Percentiles rank a stretch among this genome's conserved stretches.
phyloP scores from a whole-genome alignment of 2,329 filamentous ascomycete genomes.

The Chalaropsis ovoidea region DNA sequence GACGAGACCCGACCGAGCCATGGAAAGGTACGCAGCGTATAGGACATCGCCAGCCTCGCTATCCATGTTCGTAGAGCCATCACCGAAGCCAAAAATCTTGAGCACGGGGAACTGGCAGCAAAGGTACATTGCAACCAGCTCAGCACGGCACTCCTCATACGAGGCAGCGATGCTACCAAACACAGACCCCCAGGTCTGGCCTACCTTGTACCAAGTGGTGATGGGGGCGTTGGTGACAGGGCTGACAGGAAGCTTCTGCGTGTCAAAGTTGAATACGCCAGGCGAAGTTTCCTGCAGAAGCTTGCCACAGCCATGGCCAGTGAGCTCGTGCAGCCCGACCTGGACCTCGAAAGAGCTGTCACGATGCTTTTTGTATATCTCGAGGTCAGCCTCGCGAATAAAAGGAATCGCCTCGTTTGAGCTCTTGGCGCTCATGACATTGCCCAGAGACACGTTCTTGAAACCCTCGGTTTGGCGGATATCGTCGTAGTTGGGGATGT shows the following conservation, averaged over 20 bases:
- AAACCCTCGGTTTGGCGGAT: constrained; percentile 77
- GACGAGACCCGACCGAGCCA: constrained; percentile 85
- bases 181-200: constrained; percentile 87
- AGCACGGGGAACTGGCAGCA: constrained; percentile 82
- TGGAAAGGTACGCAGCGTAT: constrained; percentile 78
- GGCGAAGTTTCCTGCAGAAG: constrained; percentile 78
- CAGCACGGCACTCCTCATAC: constrained; percentile 79
- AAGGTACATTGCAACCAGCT: constrained; percentile 86
- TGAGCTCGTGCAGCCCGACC: constrained; percentile 85
- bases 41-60: constrained; percentile 75
- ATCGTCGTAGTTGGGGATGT: constrained; percentile 62
- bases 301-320: constrained; percentile 82
- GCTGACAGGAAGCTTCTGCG: constrained; percentile 66
- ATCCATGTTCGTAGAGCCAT: constrained; percentile 62
- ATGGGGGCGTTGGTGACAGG: constrained; percentile 67
- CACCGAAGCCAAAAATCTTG: constrained; percentile 82
- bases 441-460: constrained; percentile 89
- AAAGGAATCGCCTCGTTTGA: constrained; percentile 89
- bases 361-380: constrained; percentile 69
- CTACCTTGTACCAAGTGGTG: constrained; percentile 82
- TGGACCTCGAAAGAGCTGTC: constrained; percentile 90
- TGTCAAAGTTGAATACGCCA: constrained; percentile 81
- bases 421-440: constrained; percentile 82
- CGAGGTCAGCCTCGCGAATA: constrained; percentile 66
- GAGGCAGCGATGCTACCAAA: constrained; percentile 80